A percentile compares a stretch with the other conserved stretches of the same genome.
These are phyloP conservation scores for Lepidium didymum DNA, from an alignment of 345 rosid species.

Conservation along the genomic window DNA sequence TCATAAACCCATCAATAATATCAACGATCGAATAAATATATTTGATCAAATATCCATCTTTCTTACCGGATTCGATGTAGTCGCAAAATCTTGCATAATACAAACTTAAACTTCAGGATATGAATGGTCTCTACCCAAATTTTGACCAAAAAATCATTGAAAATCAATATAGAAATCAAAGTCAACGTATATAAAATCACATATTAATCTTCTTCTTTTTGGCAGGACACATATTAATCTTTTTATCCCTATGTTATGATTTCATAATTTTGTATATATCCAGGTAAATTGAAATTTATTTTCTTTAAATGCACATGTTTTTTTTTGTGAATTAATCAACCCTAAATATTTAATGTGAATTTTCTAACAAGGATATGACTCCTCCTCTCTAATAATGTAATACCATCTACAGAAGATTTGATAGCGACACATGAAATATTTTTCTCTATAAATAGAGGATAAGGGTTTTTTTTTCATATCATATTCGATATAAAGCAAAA, in stretches of 20 bases:
- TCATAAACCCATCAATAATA: no score
- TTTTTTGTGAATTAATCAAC: not conserved
- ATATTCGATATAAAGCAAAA: not conserved
- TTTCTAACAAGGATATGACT: not conserved
- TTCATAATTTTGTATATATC: not conserved
- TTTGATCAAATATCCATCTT: no score
- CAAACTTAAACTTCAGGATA: no score
- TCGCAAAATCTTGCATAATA: no score
- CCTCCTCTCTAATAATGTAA: conserved; percentile 16
- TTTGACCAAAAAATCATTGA: no score
- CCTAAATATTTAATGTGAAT: not conserved
- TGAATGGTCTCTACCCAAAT: no score
- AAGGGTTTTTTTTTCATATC: not conserved
- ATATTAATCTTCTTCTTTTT: no score
- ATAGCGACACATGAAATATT: not conserved
- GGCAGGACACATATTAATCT: no score
- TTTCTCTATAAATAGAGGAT: conserved; percentile 10
- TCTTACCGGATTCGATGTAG: no score
- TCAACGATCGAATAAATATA: no score
- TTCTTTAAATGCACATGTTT: not conserved
- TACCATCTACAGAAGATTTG: conserved; percentile 11
- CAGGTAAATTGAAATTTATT: not conserved
- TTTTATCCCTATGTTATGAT: not conserved
- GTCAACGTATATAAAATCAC: not conserved
- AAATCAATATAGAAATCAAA: no score